Evolutionary conservation across 257 asterid genomes (phyloP).

Genomic region (Nicotiana tomentosiformis): DNA sequence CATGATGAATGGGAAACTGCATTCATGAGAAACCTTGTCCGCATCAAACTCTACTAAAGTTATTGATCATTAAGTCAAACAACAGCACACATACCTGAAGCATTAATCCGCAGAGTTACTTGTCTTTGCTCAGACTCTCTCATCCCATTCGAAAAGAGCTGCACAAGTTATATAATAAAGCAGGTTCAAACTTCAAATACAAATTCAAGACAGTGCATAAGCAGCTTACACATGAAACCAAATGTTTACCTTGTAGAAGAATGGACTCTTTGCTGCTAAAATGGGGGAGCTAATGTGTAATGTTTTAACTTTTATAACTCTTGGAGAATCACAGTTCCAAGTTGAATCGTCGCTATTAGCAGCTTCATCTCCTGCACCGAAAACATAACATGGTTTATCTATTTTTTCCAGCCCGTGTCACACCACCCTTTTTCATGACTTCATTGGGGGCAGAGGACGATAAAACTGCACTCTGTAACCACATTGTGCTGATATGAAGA

Average conservation of each 20-base stretch:
- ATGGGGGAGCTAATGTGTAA: constrained; percentile 34
- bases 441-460: background rate
- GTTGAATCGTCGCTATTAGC: constrained; percentile 18
- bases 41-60: background rate
- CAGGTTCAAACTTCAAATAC: background rate
- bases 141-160: constrained; percentile 29
- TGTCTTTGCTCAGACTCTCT: constrained; percentile 24
- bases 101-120: constrained; percentile 18
- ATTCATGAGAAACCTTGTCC: background rate
- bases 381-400: background rate
- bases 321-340: constrained; percentile 24
- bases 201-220: background rate
- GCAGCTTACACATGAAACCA: background rate
- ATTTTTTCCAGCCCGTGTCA: background rate
- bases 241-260: constrained; percentile 22
- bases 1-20: background rate
- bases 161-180: background rate
- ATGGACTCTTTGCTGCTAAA: constrained; percentile 36
- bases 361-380: constrained; percentile 28
- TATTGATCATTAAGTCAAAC: background rate
- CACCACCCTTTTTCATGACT: background rate
- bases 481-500: background rate
- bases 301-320: constrained; percentile 20
- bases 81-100: constrained; percentile 13
- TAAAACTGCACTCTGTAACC: background rate